Base-by-base conservation (phyloP, 352 stramenopile genomes). In the Thraustochytrium striatum region DNA sequence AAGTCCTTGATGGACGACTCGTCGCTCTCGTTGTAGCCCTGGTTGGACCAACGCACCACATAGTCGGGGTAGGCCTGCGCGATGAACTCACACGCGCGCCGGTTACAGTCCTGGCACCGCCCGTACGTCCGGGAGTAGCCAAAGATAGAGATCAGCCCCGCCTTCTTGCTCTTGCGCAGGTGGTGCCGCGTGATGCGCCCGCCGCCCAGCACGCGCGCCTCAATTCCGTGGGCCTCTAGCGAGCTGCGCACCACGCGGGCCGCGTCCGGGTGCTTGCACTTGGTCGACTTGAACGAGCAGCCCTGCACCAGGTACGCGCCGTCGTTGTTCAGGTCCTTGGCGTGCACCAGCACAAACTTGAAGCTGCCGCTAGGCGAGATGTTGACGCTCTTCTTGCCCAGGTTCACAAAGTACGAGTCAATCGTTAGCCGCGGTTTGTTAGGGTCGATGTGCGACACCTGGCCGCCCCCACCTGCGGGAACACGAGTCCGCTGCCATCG, bases 331-430 rank as follows among this genome's bases (percentile, higher is more conserved):
- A 61, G 41, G 65, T 75, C 65, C 39, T 72, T 72, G 41, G 44
- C 65, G 50, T 75, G 65, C 65, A 75, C 65, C 2, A 75, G 65
- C n/a, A 75, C 65, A 30, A 75, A 75, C 35, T 75, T 75, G 52
- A 75, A 75, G 65, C 65, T 75, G 50, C 65, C 65, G 5, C 41
- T 61, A 7, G 65, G 65, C 32, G 65, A 75, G 41, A 75, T 75
- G 35, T 75, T 75, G 43, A 75, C 65, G 44, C 41, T 62, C 25
- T 61, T 58, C 65, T 70, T 75, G 65, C 50, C 50, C 30, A 75
- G 65, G 36, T 75, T 75, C 9, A 38, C n/a, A 75, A 75, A 75
- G 65, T 75, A 75, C 16, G 65, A 30, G 44, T 75, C 65, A n/a
- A 75, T 75, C 7, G 65, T 62, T 2, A 75, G 65, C 7, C 44